phyloP scores from a whole-genome alignment of 106 monocot genomes.

The Phalaenopsis equestris region DNA sequence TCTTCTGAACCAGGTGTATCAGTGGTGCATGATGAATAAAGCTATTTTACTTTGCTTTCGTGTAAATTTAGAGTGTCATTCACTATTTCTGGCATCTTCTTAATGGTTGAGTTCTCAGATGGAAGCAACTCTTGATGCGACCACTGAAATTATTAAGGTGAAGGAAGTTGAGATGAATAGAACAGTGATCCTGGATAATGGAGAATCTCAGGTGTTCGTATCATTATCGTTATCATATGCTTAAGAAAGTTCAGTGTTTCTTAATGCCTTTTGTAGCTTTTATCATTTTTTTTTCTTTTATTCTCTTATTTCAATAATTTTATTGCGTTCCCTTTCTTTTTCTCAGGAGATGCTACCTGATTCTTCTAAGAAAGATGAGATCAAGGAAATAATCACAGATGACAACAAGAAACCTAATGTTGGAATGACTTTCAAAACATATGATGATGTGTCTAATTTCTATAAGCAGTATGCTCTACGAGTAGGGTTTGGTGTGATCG shows the following conservation, averaged over 20 bases:
- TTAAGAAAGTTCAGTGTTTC: neutral
- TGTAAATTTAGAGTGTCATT: neutral
- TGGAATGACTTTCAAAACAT: conserved; percentile 17
- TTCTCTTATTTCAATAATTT: neutral
- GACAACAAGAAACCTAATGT: conserved; percentile 7
- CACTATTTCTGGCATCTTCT: neutral
- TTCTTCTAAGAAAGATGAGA: conserved; percentile 1
- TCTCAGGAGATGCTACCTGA: conserved; percentile 4
- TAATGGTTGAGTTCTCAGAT: neutral
- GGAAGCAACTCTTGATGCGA: neutral
- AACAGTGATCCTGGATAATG: neutral
- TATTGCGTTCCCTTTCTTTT: neutral
- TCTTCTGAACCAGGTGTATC: neutral
- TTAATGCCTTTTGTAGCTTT: too few relatives aligned
- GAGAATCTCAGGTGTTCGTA: neutral
- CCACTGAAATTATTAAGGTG: neutral
- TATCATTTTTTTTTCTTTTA: neutral
- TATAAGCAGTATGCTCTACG: conserved; percentile 16
- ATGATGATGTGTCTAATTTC: conserved; percentile 12
- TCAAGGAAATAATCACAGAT: conserved; percentile 19
- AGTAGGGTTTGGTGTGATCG: conserved; percentile 9
- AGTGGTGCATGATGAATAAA: neutral
- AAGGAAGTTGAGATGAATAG: neutral
- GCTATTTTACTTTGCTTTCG: neutral
- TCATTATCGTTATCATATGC: neutral